Base-by-base conservation (phyloP, 2,329 filamentous ascomycete genomes). In the Apiospora arundinis region DNA sequence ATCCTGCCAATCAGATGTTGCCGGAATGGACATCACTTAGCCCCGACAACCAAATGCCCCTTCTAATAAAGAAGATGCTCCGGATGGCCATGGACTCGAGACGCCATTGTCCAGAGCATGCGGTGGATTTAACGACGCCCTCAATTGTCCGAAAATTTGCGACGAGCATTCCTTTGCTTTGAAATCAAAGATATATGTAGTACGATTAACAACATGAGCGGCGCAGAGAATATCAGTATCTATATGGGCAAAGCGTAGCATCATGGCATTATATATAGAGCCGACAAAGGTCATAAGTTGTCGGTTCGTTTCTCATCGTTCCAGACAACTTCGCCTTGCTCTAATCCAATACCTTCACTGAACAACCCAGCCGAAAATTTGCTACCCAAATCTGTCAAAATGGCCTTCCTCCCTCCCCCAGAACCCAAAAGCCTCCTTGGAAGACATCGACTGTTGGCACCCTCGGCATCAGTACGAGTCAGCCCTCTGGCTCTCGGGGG, bases 401-500 rank as follows among this genome's bases (percentile, higher is more conserved):
- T 68, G 67, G 67, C 67, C 37, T 68, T 68, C 44, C 44, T 28
- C 28, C 67, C 67, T 23, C 67, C 67, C 37, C 44, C 67, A 16
- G 40, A 23, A n/a, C 67, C 67, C 44, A 68, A 49, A 49, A 68
- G 67, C 28, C 44, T 68, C 21, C 67, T 68, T n/a, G 67, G 40
- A 4, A 68, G 67, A 68, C 67, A 68, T 44, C 86, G 88, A 8
- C 77, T 89, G 32, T 84, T 90, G 60, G 83, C 85, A 25, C 82
- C 85, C 9, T 85, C 80, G 0, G 86, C 86, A 1, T 84, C 84
- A 12, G 79, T 90, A 60, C 83, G 86, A 42, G 87, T 89, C 3
- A 88, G 85, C 14, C 87, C 86, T 2, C 80, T 89, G n/a, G 80
- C 80, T 63, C 81, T 90, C 1, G 88, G 88, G 40, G 85, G 83